These are phyloP conservation scores for Naganishia albida DNA, from an alignment of 1,284 basidiomycete genomes.

Conservation along the genomic window DNA sequence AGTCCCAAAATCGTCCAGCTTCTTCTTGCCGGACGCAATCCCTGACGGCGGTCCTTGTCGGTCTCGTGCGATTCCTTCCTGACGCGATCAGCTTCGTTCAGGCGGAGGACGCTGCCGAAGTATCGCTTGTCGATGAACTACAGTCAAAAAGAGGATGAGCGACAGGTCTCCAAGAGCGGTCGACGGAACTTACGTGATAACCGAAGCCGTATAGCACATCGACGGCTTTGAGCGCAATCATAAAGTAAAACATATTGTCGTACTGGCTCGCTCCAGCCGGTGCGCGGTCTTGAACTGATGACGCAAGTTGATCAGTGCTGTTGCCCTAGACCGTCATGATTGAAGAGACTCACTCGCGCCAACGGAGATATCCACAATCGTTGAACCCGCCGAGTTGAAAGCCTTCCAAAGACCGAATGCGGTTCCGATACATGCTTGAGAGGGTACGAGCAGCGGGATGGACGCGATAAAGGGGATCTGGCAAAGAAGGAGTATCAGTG, in stretches of 20 bases:
- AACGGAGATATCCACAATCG: slow-evolving; percentile 52
- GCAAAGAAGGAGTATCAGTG: neutral
- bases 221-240: slow-evolving; percentile 55
- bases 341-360: slow-evolving; percentile 45
- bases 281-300: slow-evolving; percentile 50
- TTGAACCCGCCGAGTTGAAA: slow-evolving; percentile 47
- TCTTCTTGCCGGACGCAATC: slow-evolving; percentile 34
- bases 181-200: slow-evolving; percentile 41
- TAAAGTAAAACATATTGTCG: slow-evolving; percentile 51
- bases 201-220: slow-evolving; percentile 42
- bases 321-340: slow-evolving; percentile 1
- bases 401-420: slow-evolving; percentile 57
- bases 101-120: slow-evolving; percentile 36
- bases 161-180: slow-evolving; percentile 47
- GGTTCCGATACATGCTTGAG: slow-evolving; percentile 52
- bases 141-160: slow-evolving; percentile 38
- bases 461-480: slow-evolving; percentile 52
- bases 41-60: slow-evolving; percentile 34
- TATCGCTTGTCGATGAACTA: slow-evolving; percentile 42
- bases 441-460: slow-evolving; percentile 53
- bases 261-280: slow-evolving; percentile 43
- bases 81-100: slow-evolving; percentile 35
- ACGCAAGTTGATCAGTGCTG: neutral
- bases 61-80: slow-evolving; percentile 33
- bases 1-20: slow-evolving; percentile 41